Evolutionary conservation across 306 rosid species (phyloP).

Genomic region (Prunus salicina): DNA sequence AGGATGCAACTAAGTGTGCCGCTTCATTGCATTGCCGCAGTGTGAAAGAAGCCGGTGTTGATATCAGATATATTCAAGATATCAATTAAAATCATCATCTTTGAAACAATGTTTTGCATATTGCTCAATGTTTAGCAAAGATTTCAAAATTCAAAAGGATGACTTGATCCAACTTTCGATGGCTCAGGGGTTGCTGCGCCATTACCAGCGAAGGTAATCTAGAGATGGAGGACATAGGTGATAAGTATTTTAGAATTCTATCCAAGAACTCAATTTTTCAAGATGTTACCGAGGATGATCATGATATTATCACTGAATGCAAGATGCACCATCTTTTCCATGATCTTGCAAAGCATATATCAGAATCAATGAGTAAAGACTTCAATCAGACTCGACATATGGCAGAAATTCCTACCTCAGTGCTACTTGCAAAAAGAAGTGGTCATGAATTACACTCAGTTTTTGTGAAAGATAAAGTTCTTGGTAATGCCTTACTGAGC

Average conservation of each 20-base stretch:
- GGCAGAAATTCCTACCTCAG: constrained; percentile 5
- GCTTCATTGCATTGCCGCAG: too few relatives aligned
- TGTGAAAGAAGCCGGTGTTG: too few relatives aligned
- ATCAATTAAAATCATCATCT: not conserved
- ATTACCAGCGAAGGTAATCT: too few relatives aligned
- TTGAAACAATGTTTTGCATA: constrained; percentile 18
- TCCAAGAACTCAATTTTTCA: too few relatives aligned
- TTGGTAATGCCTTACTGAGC: not conserved
- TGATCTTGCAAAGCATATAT: too few relatives aligned
- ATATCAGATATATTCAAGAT: too few relatives aligned
- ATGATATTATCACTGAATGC: too few relatives aligned
- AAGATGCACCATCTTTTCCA: too few relatives aligned
- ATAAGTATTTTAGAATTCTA: not conserved
- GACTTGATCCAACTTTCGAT: constrained; percentile 3
- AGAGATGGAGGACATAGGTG: constrained; percentile 13
- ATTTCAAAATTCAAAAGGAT: not conserved
- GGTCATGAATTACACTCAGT: not conserved
- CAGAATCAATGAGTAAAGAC: not conserved
- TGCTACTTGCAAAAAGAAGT: not conserved
- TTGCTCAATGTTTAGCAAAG: not conserved
- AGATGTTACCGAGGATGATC: too few relatives aligned
- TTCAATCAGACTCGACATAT: not conserved
- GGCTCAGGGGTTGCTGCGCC: not conserved
- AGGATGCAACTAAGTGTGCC: too few relatives aligned
- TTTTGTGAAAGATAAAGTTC: not conserved